Conservation (phyloP, 2,329 filamentous ascomycete species). For the Periconia macrospinosa region DNA sequence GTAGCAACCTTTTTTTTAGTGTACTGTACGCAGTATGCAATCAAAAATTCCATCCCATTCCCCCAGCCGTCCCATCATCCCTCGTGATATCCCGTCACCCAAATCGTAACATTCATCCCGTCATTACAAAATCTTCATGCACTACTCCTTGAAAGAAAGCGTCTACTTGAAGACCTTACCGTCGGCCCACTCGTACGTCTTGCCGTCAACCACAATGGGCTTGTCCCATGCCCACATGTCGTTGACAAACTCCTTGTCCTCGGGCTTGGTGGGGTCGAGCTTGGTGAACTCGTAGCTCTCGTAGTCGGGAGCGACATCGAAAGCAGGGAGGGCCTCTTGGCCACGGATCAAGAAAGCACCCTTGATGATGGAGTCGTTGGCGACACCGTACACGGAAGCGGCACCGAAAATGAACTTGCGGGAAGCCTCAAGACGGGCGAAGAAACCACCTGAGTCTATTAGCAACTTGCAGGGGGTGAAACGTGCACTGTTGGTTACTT, state of each 20-base stretch:
- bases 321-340: slow-evolving; percentile 80
- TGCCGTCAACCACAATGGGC: slow-evolving; percentile 76
- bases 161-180: slow-evolving; percentile 99
- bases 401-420: slow-evolving; percentile 98
- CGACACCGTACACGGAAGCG: slow-evolving; percentile 83
- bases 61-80: slow-evolving; percentile 16
- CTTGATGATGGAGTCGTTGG: slow-evolving; percentile 87
- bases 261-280: slow-evolving; percentile 84
- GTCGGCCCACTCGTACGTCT: slow-evolving; percentile 84
- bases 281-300: slow-evolving; percentile 97
- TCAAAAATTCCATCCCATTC: slow-evolving; percentile 5
- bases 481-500: slow-evolving; percentile 22
- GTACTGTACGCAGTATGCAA: slow-evolving; percentile 25
- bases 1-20: slow-evolving; percentile 20
- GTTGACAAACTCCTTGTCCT: slow-evolving; percentile 84
- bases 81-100: slow-evolving; percentile 27
- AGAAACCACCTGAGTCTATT: slow-evolving; percentile 72
- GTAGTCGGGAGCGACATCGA: slow-evolving; percentile 95
- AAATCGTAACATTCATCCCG: slow-evolving; percentile 38
- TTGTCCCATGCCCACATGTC: slow-evolving; percentile 92
- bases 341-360: slow-evolving; percentile 96
- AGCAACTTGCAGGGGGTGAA: slow-evolving; percentile 5
- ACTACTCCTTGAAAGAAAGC: slow-evolving; percentile 14
- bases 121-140: slow-evolving; percentile 27
- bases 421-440: slow-evolving; percentile 92